These are phyloP conservation scores for Phyllosticta capitalensis DNA, from an alignment of 2,329 filamentous ascomycete species.

Conservation along the genomic window DNA sequence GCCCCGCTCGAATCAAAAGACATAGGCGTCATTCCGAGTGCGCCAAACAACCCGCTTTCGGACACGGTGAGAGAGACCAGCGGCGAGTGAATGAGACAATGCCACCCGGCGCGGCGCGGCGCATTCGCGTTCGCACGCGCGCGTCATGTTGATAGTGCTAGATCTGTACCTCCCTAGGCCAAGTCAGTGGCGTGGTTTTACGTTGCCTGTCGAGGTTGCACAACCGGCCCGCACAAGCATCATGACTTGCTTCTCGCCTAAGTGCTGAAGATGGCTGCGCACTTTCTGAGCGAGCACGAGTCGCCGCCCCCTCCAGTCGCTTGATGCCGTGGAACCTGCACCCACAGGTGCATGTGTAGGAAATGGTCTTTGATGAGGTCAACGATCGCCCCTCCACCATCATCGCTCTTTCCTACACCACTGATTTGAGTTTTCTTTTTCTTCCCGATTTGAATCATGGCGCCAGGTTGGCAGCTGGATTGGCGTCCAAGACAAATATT, in stretches of 20 bases:
- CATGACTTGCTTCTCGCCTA: not conserved
- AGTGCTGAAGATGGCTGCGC: constrained; percentile 1
- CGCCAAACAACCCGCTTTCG: constrained; percentile 7
- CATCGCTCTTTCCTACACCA: not conserved
- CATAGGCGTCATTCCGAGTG: not conserved
- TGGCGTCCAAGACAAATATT: not conserved
- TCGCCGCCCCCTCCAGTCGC: not conserved
- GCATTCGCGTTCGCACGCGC: not conserved
- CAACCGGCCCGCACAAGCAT: not conserved
- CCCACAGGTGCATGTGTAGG: not conserved
- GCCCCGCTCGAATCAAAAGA: not conserved
- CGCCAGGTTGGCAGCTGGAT: not conserved
- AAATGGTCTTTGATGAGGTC: not conserved
- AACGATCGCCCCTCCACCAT: too few species aligned
- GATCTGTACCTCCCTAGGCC: not conserved
- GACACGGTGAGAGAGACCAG: not conserved
- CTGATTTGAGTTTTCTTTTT: not conserved
- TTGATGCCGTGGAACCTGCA: not conserved
- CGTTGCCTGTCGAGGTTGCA: not conserved
- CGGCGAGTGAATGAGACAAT: not conserved
- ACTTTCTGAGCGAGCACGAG: not conserved
- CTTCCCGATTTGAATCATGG: not conserved
- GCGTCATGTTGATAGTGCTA: not conserved
- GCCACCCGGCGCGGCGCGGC: not conserved
- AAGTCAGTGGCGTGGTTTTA: not conserved